Conservation (phyloP, 2,329 filamentous ascomycete genomes). For the Alternaria conjuncta region DNA sequence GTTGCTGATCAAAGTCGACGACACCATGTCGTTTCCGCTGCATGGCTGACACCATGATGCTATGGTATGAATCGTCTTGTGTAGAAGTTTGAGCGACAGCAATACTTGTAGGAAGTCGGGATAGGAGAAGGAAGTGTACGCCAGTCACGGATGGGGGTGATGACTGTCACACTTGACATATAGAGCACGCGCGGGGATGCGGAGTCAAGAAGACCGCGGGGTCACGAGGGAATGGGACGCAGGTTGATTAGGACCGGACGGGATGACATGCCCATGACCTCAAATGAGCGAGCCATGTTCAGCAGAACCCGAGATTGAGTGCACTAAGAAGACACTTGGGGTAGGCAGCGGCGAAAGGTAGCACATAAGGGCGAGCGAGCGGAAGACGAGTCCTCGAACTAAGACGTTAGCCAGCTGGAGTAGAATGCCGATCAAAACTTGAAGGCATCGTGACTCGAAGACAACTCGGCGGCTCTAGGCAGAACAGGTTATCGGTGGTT, state of each 20-base stretch:
- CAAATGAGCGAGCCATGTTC: neutral
- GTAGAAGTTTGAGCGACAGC: neutral
- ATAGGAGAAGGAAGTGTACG: neutral
- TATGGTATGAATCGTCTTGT: neutral
- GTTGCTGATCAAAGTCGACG: neutral
- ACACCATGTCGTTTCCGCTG: neutral
- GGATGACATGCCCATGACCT: neutral
- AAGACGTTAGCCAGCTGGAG: neutral
- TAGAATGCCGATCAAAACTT: neutral
- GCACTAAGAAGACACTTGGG: neutral
- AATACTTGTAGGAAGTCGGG: too few relatives aligned
- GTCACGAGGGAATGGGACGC: neutral
- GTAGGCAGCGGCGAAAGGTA: neutral
- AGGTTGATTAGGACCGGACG: neutral
- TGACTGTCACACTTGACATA: neutral
- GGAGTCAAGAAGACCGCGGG: neutral
- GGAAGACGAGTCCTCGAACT: neutral
- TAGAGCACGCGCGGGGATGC: neutral
- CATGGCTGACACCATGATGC: neutral
- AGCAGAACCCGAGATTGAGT: neutral
- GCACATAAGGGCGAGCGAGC: neutral
- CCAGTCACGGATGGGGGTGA: neutral
- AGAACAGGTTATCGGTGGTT: neutral
- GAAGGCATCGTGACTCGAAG: neutral
- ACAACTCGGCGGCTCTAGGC: neutral